Conservation (phyloP, 768 basidiomycete genomes). For the Amanita rimosa region DNA sequence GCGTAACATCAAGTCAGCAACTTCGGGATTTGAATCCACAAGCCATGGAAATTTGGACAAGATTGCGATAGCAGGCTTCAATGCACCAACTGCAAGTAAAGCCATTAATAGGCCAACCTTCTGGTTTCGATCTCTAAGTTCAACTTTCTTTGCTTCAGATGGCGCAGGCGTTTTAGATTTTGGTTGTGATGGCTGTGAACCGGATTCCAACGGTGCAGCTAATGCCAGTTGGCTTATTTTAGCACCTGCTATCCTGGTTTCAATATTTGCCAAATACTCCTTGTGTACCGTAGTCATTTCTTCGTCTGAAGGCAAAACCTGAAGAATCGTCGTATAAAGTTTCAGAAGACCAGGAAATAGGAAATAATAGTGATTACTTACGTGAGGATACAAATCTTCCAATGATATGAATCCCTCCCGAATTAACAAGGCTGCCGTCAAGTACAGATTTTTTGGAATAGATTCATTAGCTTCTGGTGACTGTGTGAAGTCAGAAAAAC, state of each 20-base stretch:
- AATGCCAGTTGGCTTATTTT: constrained; percentile 71
- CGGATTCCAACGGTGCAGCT: constrained; percentile 70
- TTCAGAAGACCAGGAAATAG: too few relatives aligned
- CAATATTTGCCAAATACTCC: constrained; percentile 53
- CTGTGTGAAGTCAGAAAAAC: constrained; percentile 20
- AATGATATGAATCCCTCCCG: constrained; percentile 81
- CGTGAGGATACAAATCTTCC: constrained; percentile 90
- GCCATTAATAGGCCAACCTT: constrained; percentile 69
- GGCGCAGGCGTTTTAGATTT: constrained; percentile 28
- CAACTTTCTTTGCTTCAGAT: constrained; percentile 30
- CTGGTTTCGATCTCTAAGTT: constrained; percentile 52
- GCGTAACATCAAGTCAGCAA: constrained; percentile 82
- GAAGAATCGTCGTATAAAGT: background rate
- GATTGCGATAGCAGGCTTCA: constrained; percentile 68
- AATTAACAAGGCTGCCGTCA: constrained; percentile 79
- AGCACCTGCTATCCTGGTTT: constrained; percentile 54
- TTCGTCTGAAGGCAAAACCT: constrained; percentile 48
- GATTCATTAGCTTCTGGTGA: constrained; percentile 45
- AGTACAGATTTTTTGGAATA: constrained; percentile 62
- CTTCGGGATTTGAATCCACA: constrained; percentile 65
- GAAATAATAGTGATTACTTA: constrained; percentile 24
- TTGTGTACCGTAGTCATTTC: constrained; percentile 61
- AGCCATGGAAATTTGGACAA: constrained; percentile 81
- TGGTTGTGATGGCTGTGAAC: constrained; percentile 23
- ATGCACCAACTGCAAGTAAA: constrained; percentile 77